These are phyloP conservation scores for Hydnum rufescens DNA, from an alignment of 768 basidiomycete genomes.

Conservation along the genomic window DNA sequence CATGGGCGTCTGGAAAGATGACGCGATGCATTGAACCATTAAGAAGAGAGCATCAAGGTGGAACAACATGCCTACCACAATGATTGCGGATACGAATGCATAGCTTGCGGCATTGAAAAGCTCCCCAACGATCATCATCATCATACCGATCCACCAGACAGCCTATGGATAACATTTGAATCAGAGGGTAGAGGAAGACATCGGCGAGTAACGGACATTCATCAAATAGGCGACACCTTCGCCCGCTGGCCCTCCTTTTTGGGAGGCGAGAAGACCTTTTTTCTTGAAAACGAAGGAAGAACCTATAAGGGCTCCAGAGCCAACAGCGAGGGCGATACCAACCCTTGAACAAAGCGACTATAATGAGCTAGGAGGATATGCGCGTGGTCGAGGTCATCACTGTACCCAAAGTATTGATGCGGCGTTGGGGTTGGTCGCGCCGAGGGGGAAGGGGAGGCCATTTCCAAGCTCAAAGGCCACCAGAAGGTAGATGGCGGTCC, in stretches of 20 bases:
- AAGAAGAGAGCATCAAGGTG: not conserved
- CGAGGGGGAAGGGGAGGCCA: too few species aligned
- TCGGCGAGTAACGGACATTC: not conserved
- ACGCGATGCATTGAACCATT: not conserved
- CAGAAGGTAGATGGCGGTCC: too few species aligned
- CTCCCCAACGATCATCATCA: conserved; percentile 69
- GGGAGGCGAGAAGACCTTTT: conserved; percentile 17
- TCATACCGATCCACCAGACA: conserved; percentile 93
- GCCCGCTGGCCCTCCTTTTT: conserved; percentile 1
- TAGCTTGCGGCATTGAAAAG: conserved; percentile 53
- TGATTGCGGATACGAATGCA: conserved; percentile 79
- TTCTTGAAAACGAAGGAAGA: conserved; percentile 27
- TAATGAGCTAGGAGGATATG: not conserved
- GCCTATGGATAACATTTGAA: conserved; percentile 2
- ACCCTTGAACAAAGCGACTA: conserved; percentile 1
- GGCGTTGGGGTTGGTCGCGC: too few species aligned
- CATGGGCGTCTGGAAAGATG: conserved; percentile 41
- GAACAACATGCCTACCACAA: conserved; percentile 28
- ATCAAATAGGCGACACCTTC: not conserved
- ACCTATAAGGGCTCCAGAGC: conserved; percentile 24
- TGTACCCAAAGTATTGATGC: too few species aligned
- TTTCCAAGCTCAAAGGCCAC: too few species aligned
- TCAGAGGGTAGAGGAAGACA: not conserved
- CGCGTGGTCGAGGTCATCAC: too few species aligned
- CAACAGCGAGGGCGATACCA: conserved; percentile 8